Evolutionary conservation across 78 protist species (phyloP).

Genomic region (Dictyostelium brefeldianum): DNA sequence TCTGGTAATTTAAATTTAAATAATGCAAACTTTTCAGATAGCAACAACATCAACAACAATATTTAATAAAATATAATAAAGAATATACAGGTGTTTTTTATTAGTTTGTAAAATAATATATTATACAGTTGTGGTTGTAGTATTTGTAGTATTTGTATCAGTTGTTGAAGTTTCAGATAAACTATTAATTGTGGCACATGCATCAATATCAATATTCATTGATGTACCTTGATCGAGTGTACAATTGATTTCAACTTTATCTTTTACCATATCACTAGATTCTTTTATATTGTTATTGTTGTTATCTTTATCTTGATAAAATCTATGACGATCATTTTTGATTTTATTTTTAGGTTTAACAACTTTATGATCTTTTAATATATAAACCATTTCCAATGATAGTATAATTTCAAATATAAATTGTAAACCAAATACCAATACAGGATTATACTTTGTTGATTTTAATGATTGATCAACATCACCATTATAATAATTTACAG

Average conservation of each 20-base stretch:
- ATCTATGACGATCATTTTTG: background rate
- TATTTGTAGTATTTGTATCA: background rate
- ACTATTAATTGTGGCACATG: too few relatives aligned
- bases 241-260: background rate
- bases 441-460: conserved; percentile 12
- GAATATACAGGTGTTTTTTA: background rate
- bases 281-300: background rate
- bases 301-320: background rate
- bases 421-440: conserved; percentile 9
- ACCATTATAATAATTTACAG: too few relatives aligned
- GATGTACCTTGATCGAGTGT: background rate
- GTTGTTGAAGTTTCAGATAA: background rate
- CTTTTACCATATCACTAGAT: background rate
- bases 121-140: background rate
- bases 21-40: too few relatives aligned
- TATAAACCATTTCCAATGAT: conserved; percentile 36
- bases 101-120: background rate
- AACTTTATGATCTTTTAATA: conserved; percentile 8
- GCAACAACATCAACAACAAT: too few relatives aligned
- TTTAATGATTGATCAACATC: too few relatives aligned
- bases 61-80: background rate
- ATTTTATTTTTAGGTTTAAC: background rate
- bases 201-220: background rate
- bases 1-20: background rate
- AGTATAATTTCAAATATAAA: conserved; percentile 25